A percentile compares a stretch with the other conserved stretches of the same genome.
phyloP scores from a whole-genome alignment of 2,329 filamentous ascomycete species.

The Elsinoe arachidis region DNA sequence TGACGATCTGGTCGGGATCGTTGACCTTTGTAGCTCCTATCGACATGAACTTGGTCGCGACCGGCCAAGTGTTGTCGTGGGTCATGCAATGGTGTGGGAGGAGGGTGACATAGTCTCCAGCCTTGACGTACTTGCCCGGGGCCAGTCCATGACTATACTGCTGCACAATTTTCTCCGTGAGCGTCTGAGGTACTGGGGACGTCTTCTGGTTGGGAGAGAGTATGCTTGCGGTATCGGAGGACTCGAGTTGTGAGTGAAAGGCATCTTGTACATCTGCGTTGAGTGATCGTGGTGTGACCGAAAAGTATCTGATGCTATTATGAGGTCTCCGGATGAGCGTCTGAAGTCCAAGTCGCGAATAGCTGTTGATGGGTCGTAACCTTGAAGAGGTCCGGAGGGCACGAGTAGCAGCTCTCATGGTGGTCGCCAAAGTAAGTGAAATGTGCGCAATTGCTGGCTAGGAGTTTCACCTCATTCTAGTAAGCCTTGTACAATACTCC shows the following conservation, averaged over 20 bases:
- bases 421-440: background rate
- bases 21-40: constrained; percentile 70
- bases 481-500: too few species aligned
- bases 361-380: constrained; percentile 2
- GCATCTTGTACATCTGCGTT: constrained; percentile 39
- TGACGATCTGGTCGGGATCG: constrained; percentile 64
- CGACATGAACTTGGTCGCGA: constrained; percentile 71
- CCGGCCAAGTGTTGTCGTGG: constrained; percentile 74
- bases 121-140: constrained; percentile 62
- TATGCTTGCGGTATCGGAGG: constrained; percentile 57
- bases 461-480: background rate
- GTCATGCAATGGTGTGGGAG: constrained; percentile 69
- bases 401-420: background rate
- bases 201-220: constrained; percentile 47
- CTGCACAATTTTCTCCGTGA: constrained; percentile 92
- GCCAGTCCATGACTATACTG: constrained; percentile 67
- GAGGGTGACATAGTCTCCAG: constrained; percentile 77
- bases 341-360: background rate
- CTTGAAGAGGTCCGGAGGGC: background rate
- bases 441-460: too few species aligned
- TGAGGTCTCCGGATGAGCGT: background rate
- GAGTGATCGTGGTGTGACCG: constrained; percentile 13
- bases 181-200: constrained; percentile 56
- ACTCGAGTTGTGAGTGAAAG: constrained; percentile 57
- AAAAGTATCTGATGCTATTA: constrained; percentile 13